Conservation (phyloP, 202 grass and related monocot genomes). For the Hordeum pubiflorum region DNA sequence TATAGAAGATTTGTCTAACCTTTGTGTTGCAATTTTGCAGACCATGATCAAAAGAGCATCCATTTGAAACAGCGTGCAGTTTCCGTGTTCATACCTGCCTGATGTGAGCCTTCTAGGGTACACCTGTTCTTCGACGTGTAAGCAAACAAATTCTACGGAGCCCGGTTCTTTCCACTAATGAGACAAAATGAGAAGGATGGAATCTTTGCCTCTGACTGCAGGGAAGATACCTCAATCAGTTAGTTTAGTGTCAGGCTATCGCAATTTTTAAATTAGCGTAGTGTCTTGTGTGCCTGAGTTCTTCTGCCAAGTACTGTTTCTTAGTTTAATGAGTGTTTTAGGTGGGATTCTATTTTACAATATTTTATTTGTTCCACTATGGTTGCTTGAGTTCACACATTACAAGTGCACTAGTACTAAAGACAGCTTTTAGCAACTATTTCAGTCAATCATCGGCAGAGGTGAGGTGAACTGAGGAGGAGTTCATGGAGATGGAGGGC, state of each 20-base stretch:
- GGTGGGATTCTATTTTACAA: slow-evolving; percentile 32
- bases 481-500: slow-evolving; percentile 57
- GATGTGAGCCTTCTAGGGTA: not conserved
- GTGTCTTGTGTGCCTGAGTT: slow-evolving; percentile 42
- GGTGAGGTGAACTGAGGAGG: slow-evolving; percentile 7
- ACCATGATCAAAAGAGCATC: slow-evolving; percentile 2
- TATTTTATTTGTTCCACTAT: slow-evolving; percentile 22
- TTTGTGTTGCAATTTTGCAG: not conserved
- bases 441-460: slow-evolving; percentile 10
- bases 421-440: slow-evolving; percentile 24
- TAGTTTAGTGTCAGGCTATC: slow-evolving; percentile 29
- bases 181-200: slow-evolving; percentile 43
- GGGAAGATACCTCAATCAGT: slow-evolving; percentile 33
- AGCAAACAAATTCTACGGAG: slow-evolving; percentile 19
- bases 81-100: slow-evolving; percentile 7
- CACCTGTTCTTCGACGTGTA: not conserved
- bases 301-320: slow-evolving; percentile 31
- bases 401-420: slow-evolving; percentile 21
- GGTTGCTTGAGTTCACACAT: slow-evolving; percentile 18
- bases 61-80: not conserved
- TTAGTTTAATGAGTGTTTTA: slow-evolving; percentile 26
- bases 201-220: slow-evolving; percentile 36
- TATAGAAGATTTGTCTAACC: not conserved
- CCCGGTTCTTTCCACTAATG: slow-evolving; percentile 21
- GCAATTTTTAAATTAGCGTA: slow-evolving; percentile 16